Evolutionary conservation across 371 early-diverging fungal species (phyloP), one percentile per base, ranked within the genome.

Genomic region (Rhizopus delemar): DNA sequence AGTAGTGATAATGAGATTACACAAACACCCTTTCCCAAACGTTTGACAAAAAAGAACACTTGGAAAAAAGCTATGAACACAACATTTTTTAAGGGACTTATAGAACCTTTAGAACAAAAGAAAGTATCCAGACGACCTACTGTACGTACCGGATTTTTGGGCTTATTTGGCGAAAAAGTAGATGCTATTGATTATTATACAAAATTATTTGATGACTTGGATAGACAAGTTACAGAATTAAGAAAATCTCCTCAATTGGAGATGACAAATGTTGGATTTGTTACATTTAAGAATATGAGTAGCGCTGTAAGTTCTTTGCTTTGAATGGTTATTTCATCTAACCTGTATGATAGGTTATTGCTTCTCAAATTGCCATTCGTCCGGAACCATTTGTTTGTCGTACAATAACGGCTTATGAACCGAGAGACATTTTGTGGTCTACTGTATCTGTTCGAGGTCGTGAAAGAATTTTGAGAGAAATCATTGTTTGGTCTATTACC

Each of bases 371-470:
- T 54, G 63, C 85, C 43, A 65, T 83, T 57, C 62, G 78, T 71
- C 71, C 85, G 50, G 68, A 83, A 59, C 87, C 94, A 31, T 91
- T 88, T 54, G 71, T 82, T 7, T 88, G 86, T 59, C 81, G 86
- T 65, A 85, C 86, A 0, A 66, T 58, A 33, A 73, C 79, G 68
- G 90, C 91, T 0, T 88, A 85, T 22, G 91, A 90, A 63, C 91
- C 91, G 5, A 84, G 90, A 41, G 89, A 91, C 72, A 71, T 91
- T 39, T 70, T 78, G 51, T 90, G 90, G 90, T 62, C 70, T 41
- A 85, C 85, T 52, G 68, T 91, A 13, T 65, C 74, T 8, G 78
- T 87, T 32, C 70, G 74, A 28, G 82, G 64, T 45, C 78, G 67
- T 15, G 77, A 68, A 64, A 59, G 71, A n/a, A 36, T 81, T 4